Evolutionary conservation across 2,329 filamentous ascomycete species (phyloP).

Genomic region (Diaporthe longicolla): DNA sequence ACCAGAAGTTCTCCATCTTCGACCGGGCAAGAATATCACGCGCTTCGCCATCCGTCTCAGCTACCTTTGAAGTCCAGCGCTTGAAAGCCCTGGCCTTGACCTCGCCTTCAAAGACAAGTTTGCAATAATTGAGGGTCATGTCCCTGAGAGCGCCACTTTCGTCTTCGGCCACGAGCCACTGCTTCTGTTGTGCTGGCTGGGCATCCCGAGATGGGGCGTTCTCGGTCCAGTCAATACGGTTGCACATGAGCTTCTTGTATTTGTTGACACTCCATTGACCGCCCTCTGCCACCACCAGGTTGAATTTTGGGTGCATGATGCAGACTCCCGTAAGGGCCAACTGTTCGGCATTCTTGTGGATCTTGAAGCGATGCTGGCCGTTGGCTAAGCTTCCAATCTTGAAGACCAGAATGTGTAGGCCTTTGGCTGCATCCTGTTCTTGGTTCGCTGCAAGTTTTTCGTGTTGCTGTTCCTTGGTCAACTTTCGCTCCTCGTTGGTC

Average conservation of each 20-base stretch:
- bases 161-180: slow-evolving; percentile 86
- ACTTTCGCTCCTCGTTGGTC: slow-evolving; percentile 85
- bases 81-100: slow-evolving; percentile 84
- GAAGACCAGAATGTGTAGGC: slow-evolving; percentile 89
- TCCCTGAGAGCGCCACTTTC: slow-evolving; percentile 85
- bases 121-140: slow-evolving; percentile 84
- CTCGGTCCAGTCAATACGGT: slow-evolving; percentile 95
- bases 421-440: slow-evolving; percentile 88
- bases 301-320: slow-evolving; percentile 90
- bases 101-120: slow-evolving; percentile 91
- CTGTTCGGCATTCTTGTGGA: slow-evolving; percentile 93
- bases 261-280: slow-evolving; percentile 85
- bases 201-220: slow-evolving; percentile 79
- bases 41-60: slow-evolving; percentile 91
- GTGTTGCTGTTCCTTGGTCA: slow-evolving; percentile 88
- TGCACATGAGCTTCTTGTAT: slow-evolving; percentile 93
- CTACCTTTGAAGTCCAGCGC: slow-evolving; percentile 91
- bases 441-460: slow-evolving; percentile 89
- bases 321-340: slow-evolving; percentile 89
- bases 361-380: slow-evolving; percentile 93
- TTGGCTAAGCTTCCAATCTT: slow-evolving; percentile 91
- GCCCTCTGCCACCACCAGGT: slow-evolving; percentile 91
- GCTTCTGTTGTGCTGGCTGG: slow-evolving; percentile 73
- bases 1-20: slow-evolving; percentile 98
- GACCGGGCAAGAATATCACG: slow-evolving; percentile 82